Conservation (phyloP, 306 rosid species). For the Cicer chorassanicum region DNA sequence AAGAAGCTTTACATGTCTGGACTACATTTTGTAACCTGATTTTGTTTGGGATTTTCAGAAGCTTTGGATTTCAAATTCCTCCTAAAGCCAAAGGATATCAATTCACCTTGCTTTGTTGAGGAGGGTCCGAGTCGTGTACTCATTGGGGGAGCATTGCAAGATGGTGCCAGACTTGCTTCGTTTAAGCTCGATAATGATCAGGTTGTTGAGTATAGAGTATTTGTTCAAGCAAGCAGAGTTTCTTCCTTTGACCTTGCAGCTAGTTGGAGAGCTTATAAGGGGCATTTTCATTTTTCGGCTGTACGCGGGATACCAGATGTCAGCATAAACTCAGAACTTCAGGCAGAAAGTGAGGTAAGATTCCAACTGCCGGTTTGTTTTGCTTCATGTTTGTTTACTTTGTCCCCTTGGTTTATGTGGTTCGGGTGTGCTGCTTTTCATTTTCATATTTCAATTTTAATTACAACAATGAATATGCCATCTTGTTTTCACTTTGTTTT, state of each 20-base stretch:
- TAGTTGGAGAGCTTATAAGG: constrained; percentile 96
- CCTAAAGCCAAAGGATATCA: constrained; percentile 69
- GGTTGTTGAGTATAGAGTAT: constrained; percentile 75
- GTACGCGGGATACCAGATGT: constrained; percentile 96
- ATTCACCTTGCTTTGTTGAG: constrained; percentile 72
- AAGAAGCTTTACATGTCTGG: constrained; percentile 10
- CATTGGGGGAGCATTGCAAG: constrained; percentile 79
- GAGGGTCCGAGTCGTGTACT: constrained; percentile 87
- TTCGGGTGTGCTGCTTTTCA: constrained; percentile 12
- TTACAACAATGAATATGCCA: not conserved
- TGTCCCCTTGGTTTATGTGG: constrained; percentile 8
- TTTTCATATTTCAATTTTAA: not conserved
- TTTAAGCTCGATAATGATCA: constrained; percentile 68
- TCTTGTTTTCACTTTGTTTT: not conserved
- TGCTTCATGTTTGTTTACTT: constrained; percentile 22
- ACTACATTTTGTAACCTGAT: constrained; percentile 7
- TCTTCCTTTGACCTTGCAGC: constrained; percentile 96
- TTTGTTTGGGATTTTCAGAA: constrained; percentile 58
- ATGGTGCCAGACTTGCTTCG: constrained; percentile 76
- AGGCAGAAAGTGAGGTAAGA: constrained; percentile 67
- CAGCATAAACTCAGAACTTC: constrained; percentile 67
- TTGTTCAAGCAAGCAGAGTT: constrained; percentile 79
- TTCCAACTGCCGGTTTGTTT: constrained; percentile 7
- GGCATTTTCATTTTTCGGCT: constrained; percentile 72
- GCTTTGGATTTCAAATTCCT: constrained; percentile 93